Evolutionary conservation across 2,329 filamentous ascomycete genomes (phyloP), one percentile per base, ranked within the genome.

Genomic region (Lachnellula occidentalis): DNA sequence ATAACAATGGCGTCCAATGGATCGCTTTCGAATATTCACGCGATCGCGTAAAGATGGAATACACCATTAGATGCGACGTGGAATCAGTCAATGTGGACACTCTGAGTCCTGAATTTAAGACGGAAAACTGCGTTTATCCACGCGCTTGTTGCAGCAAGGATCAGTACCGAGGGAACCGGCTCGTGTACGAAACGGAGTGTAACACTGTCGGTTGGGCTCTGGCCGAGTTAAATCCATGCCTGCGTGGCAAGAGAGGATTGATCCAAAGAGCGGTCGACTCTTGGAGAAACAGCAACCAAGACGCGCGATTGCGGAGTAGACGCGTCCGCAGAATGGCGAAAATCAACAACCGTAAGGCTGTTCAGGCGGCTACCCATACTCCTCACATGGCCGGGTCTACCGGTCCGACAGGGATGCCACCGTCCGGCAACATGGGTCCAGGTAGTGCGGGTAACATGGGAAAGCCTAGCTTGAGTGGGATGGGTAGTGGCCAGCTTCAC

Each of bases 171-270:
- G 94, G 94, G 58, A 99, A 99, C 71, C 87, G 94, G 15, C 76
- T 96, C 63, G 88, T 94, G 64, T 99, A 99, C 72, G 94, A 99
- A 76, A 96, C 90, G 15, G 94, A 99, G 74, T 99, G 94, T 79
- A 99, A 99, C 74, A 90, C 91, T 0, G 94, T 99, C n/a, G 94
- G 94, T n/a, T 99, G 94, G 94, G 92, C 92, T 12, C 75, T 99
- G 62, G 94, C 94, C 2, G 88, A 97, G 68, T 76, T 99, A 51
- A 99, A 99, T 71, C 86, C 91, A 7, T 88, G 89, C 55, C 79
- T 97, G 56, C 85, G 92, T 60, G 92, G 92, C 63, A 97, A 97
- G 78, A 83, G 94, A 64, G 94, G 94, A 7, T 79, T 99, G 57
- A 99, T 99, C 64, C 94, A 99, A 76, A 83, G 94, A 61, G 94